These are phyloP conservation scores for Rosa rugosa DNA, from an alignment of 306 rosid genomes.

Conservation along the genomic window DNA sequence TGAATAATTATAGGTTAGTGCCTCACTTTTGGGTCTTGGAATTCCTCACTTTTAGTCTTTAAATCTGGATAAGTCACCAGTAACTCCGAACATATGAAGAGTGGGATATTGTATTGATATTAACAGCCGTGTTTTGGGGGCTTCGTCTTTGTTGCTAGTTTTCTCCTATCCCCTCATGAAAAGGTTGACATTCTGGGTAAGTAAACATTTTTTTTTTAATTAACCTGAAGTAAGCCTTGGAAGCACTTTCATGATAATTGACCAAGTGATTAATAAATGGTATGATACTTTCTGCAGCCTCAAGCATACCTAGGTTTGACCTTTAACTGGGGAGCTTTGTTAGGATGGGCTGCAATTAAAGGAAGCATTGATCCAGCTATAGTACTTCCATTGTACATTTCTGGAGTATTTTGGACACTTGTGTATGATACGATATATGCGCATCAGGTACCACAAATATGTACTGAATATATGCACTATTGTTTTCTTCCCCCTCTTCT, in stretches of 20 bases:
- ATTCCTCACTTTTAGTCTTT: neutral
- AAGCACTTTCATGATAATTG: slow-evolving; percentile 24
- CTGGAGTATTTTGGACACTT: slow-evolving; percentile 93
- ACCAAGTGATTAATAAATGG: slow-evolving; percentile 20
- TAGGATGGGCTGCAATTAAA: slow-evolving; percentile 90
- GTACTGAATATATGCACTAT: slow-evolving; percentile 15
- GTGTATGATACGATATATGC: slow-evolving; percentile 94
- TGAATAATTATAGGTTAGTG: slow-evolving; percentile 78
- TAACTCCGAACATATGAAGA: neutral
- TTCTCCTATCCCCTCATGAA: slow-evolving; percentile 94
- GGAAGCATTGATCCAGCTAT: slow-evolving; percentile 76
- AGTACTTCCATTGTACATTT: slow-evolving; percentile 75
- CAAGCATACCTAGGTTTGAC: slow-evolving; percentile 90
- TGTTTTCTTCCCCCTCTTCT: neutral
- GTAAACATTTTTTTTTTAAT: neutral
- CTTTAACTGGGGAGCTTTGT: slow-evolving; percentile 92
- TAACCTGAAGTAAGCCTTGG: slow-evolving; percentile 7
- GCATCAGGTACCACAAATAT: slow-evolving; percentile 69
- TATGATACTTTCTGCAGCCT: slow-evolving; percentile 53
- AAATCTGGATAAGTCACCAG: neutral
- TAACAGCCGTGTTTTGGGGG: slow-evolving; percentile 76
- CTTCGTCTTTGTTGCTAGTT: slow-evolving; percentile 85
- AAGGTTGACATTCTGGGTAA: slow-evolving; percentile 93
- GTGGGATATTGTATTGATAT: slow-evolving; percentile 12
- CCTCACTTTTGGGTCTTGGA: slow-evolving; percentile 2